Percentiles rank a stretch among this genome's conserved stretches.
Evolutionary conservation across 2,329 filamentous ascomycete genomes (phyloP).

Genomic region (Sarocladium kiliense): DNA sequence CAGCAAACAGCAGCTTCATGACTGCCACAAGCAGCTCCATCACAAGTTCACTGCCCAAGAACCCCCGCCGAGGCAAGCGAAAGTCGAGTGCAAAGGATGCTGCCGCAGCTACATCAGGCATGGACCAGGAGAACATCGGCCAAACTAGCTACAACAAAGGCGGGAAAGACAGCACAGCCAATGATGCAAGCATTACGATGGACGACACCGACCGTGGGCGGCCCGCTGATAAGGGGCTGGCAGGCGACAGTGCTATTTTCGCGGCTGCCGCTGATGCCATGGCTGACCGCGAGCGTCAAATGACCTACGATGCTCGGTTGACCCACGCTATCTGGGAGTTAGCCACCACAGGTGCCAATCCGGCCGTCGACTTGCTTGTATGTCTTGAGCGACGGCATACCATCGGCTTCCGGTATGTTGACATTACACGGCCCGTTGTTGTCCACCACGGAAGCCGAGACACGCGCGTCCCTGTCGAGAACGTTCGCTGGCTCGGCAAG

Average conservation of each 20-base stretch:
- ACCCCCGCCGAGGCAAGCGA: constrained; percentile 54
- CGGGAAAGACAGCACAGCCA: constrained; percentile 19
- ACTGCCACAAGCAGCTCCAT: constrained; percentile 83
- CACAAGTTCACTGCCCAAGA: constrained; percentile 69
- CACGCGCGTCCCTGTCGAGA: constrained; percentile 87
- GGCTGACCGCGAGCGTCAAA: constrained; percentile 66
- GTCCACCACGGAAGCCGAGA: constrained; percentile 93
- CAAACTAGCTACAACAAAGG: constrained; percentile 20
- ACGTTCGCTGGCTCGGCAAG: constrained; percentile 90
- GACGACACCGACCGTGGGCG: constrained; percentile 18
- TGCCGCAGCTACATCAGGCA: constrained; percentile 28
- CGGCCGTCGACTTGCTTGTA: constrained; percentile 85
- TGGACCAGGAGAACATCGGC: constrained; percentile 47
- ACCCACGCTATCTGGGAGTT: constrained; percentile 94
- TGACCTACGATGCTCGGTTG: constrained; percentile 74
- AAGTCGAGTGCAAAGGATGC: constrained; percentile 41
- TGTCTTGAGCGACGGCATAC: constrained; percentile 86
- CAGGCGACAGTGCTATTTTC: constrained; percentile 30
- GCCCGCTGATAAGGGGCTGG: constrained; percentile 16
- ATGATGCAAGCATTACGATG: constrained; percentile 17
- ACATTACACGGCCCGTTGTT: constrained; percentile 84
- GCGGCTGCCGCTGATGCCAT: constrained; percentile 55
- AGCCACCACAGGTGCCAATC: constrained; percentile 86
- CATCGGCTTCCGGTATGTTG: constrained; percentile 95
- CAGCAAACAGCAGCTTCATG: constrained; percentile 95